Evolutionary conservation across 805 yeast genomes (phyloP).

Genomic region (Brettanomyces naardenensis): DNA sequence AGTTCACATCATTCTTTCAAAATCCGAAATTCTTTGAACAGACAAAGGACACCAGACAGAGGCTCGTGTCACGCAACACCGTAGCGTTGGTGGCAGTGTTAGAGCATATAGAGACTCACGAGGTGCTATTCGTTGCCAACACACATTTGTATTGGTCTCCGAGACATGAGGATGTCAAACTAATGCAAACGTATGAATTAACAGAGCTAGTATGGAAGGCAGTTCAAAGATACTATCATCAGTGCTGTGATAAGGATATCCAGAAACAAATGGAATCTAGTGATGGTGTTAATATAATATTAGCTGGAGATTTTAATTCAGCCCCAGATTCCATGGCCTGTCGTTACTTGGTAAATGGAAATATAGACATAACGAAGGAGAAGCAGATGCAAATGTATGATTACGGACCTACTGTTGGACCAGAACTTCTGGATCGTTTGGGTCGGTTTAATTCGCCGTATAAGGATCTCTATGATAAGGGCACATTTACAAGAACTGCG

Average conservation of each 20-base stretch:
- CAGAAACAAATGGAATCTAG: slow-evolving; percentile 12
- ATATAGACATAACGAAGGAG: slow-evolving; percentile 11
- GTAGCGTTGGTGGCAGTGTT: slow-evolving; percentile 47
- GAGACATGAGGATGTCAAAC: slow-evolving; percentile 44
- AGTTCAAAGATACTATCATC: slow-evolving; percentile 17
- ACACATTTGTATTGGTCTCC: slow-evolving; percentile 57
- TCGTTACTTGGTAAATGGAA: slow-evolving; percentile 30
- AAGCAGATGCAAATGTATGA: slow-evolving; percentile 15
- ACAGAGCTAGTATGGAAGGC: slow-evolving; percentile 25
- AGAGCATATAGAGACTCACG: slow-evolving; percentile 33
- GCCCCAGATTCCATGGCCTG: slow-evolving; percentile 41
- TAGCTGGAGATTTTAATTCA: slow-evolving; percentile 55
- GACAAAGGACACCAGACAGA: slow-evolving; percentile 26
- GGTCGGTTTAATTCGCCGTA: slow-evolving; percentile 22
- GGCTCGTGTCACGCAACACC: slow-evolving; percentile 42
- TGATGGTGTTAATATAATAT: slow-evolving; percentile 28
- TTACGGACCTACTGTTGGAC: slow-evolving; percentile 12
- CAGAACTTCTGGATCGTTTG: slow-evolving; percentile 8
- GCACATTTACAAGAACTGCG: slow-evolving; percentile 29
- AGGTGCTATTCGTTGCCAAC: slow-evolving; percentile 40
- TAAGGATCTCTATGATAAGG: slow-evolving; percentile 15
- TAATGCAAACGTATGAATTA: slow-evolving; percentile 43
- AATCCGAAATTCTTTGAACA: slow-evolving; percentile 22
- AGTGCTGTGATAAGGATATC: slow-evolving; percentile 6
- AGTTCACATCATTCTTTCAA: slow-evolving; percentile 25